Conservation (phyloP, 169 alveolate genomes). For the Pseudocohnilembus persalinus region DNA sequence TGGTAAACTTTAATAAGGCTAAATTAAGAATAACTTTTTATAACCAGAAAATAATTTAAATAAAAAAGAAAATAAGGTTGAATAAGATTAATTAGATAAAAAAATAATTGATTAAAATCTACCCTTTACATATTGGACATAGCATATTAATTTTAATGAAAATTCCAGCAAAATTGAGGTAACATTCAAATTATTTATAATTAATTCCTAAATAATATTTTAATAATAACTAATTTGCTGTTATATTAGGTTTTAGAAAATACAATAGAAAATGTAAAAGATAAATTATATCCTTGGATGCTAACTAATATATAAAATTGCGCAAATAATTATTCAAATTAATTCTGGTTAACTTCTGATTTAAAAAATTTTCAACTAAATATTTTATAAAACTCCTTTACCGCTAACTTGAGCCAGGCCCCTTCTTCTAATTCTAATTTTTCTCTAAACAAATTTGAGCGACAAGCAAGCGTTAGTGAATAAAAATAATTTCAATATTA, state of each 20-base stretch:
- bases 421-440: constrained; percentile 7
- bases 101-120: not conserved
- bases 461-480: not conserved
- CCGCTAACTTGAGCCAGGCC: not conserved
- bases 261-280: not conserved
- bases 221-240: too few species aligned
- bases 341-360: constrained; percentile 4
- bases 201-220: too few species aligned
- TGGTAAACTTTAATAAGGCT: not conserved
- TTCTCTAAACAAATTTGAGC: not conserved
- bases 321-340: not conserved
- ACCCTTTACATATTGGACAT: constrained; percentile 24
- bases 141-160: constrained; percentile 1
- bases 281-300: not conserved
- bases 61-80: too few species aligned
- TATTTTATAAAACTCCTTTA: constrained; percentile 2
- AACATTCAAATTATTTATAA: not conserved
- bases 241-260: not conserved
- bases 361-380: constrained; percentile 4
- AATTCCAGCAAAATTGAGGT: not conserved
- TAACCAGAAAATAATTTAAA: not conserved
- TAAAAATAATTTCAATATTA: not conserved
- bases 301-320: not conserved
- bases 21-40: too few species aligned
- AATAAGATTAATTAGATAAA: too few species aligned